phyloP scores from a whole-genome alignment of 441 rosid genomes.

The Euphorbia schlechtendalii region DNA sequence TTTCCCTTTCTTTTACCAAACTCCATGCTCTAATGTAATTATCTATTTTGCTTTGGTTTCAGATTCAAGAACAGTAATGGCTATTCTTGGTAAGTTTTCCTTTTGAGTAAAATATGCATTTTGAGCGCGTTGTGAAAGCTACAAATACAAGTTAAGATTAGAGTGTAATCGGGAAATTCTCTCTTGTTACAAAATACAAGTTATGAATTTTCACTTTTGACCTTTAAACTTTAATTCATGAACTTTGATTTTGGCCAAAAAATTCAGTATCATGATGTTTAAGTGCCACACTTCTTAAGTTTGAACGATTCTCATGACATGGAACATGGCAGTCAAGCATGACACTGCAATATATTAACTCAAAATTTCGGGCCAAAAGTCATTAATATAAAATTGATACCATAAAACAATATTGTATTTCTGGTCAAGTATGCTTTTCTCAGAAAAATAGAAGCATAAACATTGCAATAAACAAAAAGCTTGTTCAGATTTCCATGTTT shows the following conservation, averaged over 20 bases:
- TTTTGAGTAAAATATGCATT: background rate
- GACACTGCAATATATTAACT: background rate
- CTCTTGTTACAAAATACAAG: too few species aligned
- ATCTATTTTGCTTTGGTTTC: slow-evolving; percentile 19
- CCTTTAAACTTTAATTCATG: background rate
- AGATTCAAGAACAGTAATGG: slow-evolving; percentile 99
- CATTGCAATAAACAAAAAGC: background rate
- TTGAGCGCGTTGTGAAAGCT: too few species aligned
- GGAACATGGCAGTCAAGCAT: background rate
- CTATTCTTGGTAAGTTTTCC: slow-evolving; percentile 71
- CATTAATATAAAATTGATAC: too few species aligned
- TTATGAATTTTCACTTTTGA: background rate
- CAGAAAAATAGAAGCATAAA: background rate
- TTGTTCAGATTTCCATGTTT: background rate
- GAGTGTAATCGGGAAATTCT: too few species aligned
- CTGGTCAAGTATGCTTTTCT: background rate
- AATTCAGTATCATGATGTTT: too few species aligned
- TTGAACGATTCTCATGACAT: background rate
- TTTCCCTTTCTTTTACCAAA: background rate
- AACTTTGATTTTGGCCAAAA: background rate
- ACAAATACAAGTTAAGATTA: too few species aligned
- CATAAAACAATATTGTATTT: background rate
- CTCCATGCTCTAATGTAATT: background rate
- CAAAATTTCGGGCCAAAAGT: too few species aligned
- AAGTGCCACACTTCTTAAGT: too few species aligned